Evolutionary conservation across 1,284 basidiomycete genomes (phyloP).

Genomic region (Volvariella surrecta): DNA sequence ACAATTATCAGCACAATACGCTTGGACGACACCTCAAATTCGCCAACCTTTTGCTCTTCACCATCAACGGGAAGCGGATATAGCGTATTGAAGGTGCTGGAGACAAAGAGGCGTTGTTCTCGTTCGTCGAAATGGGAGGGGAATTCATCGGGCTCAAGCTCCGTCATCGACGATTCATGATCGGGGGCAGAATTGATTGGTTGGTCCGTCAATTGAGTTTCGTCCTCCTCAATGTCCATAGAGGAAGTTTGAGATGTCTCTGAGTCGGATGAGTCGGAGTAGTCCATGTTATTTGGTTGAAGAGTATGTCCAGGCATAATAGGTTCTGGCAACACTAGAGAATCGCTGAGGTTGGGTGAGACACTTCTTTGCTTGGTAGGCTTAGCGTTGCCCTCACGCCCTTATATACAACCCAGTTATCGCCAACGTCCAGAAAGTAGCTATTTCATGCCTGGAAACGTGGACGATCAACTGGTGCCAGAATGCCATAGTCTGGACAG

Average conservation of each 20-base stretch:
- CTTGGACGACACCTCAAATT: no score
- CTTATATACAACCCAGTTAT: neutral
- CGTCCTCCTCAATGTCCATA: constrained; percentile 3
- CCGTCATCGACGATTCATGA: constrained; percentile 16
- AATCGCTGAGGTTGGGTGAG: no score
- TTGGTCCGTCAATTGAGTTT: constrained; percentile 10
- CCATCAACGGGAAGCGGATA: constrained; percentile 65
- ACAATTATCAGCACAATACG: no score
- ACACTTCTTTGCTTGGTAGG: no score
- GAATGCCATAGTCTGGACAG: no score
- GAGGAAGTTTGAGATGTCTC: no score
- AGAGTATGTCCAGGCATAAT: neutral
- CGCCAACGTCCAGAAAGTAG: no score
- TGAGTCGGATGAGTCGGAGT: no score
- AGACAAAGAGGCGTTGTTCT: constrained; percentile 55
- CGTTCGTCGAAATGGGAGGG: constrained; percentile 47
- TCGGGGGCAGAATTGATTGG: constrained; percentile 10
- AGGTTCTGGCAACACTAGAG: constrained; percentile 6
- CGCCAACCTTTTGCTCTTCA: constrained; percentile 48
- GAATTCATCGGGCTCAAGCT: constrained; percentile 37
- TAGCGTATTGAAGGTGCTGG: constrained; percentile 38
- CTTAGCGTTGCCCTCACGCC: neutral
- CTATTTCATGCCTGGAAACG: no score
- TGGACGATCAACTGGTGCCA: no score
- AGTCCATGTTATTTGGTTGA: constrained; percentile 9